Percentiles rank a stretch among this genome's conserved stretches.
phyloP scores from a whole-genome alignment of 2,329 filamentous ascomycete species.

The Phaeomoniella chlamydospora region DNA sequence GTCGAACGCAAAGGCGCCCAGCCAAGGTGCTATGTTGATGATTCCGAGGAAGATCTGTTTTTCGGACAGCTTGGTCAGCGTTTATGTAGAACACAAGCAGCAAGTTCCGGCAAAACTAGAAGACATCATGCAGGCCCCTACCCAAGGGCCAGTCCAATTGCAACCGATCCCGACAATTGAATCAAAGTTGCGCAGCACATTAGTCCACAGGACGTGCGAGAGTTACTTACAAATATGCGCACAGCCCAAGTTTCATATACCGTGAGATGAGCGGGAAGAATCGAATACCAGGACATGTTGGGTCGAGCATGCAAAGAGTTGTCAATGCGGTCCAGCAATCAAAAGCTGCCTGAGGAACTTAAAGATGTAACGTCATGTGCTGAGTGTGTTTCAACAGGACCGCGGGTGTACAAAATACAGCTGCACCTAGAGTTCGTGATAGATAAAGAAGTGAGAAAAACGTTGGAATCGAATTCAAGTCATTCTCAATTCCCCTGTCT shows the following conservation, averaged over 20 bases:
- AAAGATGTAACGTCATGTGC: too few species aligned
- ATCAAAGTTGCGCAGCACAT: background rate
- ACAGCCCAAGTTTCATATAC: slow-evolving; percentile 48
- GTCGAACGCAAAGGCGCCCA: slow-evolving; percentile 48
- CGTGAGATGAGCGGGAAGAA: slow-evolving; percentile 44
- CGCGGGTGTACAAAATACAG: too few species aligned
- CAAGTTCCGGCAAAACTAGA: slow-evolving; percentile 1
- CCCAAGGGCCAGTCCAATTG: too few species aligned
- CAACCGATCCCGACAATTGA: too few species aligned
- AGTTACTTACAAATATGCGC: slow-evolving; percentile 42
- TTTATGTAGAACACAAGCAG: background rate
- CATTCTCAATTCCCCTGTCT: too few species aligned
- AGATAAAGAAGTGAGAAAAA: too few species aligned
- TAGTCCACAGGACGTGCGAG: background rate
- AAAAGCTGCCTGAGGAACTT: too few species aligned
- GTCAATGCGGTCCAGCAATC: too few species aligned
- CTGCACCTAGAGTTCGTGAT: too few species aligned
- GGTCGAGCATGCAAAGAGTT: too few species aligned
- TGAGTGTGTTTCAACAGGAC: too few species aligned
- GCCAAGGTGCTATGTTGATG: slow-evolving; percentile 49
- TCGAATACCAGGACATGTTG: slow-evolving; percentile 53
- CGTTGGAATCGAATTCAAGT: too few species aligned
- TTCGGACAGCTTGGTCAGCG: slow-evolving; percentile 3
- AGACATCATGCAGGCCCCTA: slow-evolving; percentile 3
- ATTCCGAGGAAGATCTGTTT: slow-evolving; percentile 47